Percentiles rank a stretch among this genome's conserved stretches.
These are phyloP conservation scores for Sphenostylis stenocarpa DNA, from an alignment of 306 rosid species.

Conservation along the genomic window DNA sequence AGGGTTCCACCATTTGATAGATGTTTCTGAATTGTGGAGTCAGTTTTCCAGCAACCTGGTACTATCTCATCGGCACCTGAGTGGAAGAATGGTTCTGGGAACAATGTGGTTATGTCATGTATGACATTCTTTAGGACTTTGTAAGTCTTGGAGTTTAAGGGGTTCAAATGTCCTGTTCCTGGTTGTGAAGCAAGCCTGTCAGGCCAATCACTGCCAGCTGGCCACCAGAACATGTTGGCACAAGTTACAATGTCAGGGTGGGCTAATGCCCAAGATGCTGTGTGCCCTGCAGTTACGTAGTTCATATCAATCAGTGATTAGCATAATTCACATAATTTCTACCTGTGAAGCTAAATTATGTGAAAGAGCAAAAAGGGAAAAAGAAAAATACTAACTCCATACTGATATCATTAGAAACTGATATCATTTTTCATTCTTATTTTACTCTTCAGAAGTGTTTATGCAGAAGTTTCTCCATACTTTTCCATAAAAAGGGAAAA, in stretches of 20 bases:
- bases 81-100: slow-evolving; percentile 78
- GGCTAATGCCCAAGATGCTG: slow-evolving; percentile 88
- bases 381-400: too few species aligned
- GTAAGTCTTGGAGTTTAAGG: slow-evolving; percentile 78
- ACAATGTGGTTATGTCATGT: slow-evolving; percentile 50
- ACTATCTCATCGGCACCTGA: slow-evolving; percentile 72
- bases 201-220: slow-evolving; percentile 51
- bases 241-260: slow-evolving; percentile 85
- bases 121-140: slow-evolving; percentile 73
- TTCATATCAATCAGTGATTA: not conserved
- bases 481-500: not conserved
- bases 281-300: slow-evolving; percentile 59
- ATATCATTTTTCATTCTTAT: too few species aligned
- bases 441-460: too few species aligned
- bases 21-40: slow-evolving; percentile 55
- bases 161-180: slow-evolving; percentile 89
- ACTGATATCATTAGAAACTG: too few species aligned
- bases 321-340: not conserved
- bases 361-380: not conserved
- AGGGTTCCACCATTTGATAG: slow-evolving; percentile 70
- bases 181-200: slow-evolving; percentile 74
- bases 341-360: not conserved
- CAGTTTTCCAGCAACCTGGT: slow-evolving; percentile 88
- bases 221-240: slow-evolving; percentile 89
- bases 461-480: too few species aligned